phyloP scores from a whole-genome alignment of 1,139 yeast species.

The Taphrina wiesneri region DNA sequence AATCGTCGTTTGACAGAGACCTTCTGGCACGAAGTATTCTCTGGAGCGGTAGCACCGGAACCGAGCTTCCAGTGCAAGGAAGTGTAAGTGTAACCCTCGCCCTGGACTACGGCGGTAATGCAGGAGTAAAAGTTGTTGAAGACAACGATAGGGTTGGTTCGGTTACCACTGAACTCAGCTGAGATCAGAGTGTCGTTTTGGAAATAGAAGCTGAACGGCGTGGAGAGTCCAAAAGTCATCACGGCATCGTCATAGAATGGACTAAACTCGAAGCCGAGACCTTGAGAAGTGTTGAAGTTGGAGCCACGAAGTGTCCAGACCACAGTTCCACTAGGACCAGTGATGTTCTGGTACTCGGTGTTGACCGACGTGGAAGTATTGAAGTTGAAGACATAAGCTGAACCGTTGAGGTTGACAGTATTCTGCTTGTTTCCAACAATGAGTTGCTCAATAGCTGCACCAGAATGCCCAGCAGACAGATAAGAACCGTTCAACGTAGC shows the following conservation, averaged over 20 bases:
- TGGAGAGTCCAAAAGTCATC: neutral
- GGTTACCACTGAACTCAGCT: neutral
- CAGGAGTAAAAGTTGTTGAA: constrained; percentile 13
- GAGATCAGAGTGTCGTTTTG: constrained; percentile 6
- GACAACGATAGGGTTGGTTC: neutral
- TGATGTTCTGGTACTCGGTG: neutral
- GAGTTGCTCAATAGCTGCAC: constrained; percentile 27
- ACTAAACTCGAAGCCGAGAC: constrained; percentile 6
- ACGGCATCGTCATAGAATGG: constrained; percentile 17
- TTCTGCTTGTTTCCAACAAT: neutral
- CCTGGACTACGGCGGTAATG: neutral
- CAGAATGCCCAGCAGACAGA: constrained; percentile 12
- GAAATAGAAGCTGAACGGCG: neutral
- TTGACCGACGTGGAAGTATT: neutral
- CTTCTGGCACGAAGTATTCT: constrained; percentile 12
- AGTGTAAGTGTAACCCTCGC: neutral
- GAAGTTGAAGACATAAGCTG: constrained; percentile 16
- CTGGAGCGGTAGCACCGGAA: neutral
- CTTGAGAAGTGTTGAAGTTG: constrained; percentile 4
- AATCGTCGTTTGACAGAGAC: constrained; percentile 29
- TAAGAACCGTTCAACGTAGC: constrained; percentile 17
- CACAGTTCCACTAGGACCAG: constrained; percentile 4
- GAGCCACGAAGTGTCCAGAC: constrained; percentile 9
- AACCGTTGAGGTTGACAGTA: neutral
- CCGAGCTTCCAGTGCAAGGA: constrained; percentile 21